Conservation (phyloP, 805 yeast genomes). For the Lipomyces spencermartinsiae region DNA sequence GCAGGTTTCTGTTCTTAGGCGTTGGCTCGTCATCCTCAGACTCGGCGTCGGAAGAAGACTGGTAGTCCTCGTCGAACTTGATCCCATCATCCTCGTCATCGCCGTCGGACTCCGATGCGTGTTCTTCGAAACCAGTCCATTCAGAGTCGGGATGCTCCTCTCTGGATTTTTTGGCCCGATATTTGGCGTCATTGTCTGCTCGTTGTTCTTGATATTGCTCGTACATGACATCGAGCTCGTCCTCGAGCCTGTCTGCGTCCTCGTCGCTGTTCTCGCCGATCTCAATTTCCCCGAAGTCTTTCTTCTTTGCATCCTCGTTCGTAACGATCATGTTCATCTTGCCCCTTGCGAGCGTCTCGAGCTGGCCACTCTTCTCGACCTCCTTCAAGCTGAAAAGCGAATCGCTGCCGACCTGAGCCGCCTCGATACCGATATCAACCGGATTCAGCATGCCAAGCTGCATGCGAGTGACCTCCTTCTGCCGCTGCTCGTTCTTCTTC, state of each 20-base stretch:
- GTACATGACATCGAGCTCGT: slow-evolving; percentile 80
- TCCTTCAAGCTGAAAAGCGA: slow-evolving; percentile 78
- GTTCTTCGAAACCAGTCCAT: slow-evolving; percentile 56
- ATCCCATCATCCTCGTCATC: slow-evolving; percentile 45
- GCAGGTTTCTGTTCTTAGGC: slow-evolving; percentile 32
- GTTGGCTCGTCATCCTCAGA: slow-evolving; percentile 39
- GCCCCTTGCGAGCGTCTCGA: slow-evolving; percentile 35
- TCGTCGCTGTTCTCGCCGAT: slow-evolving; percentile 41
- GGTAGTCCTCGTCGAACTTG: slow-evolving; percentile 45
- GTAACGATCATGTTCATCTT: slow-evolving; percentile 50
- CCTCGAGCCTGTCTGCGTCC: slow-evolving; percentile 65
- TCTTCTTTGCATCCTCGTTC: slow-evolving; percentile 44
- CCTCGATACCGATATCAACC: slow-evolving; percentile 90
- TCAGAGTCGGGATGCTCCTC: slow-evolving; percentile 56
- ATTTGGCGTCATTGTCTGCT: slow-evolving; percentile 54
- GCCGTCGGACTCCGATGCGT: slow-evolving; percentile 34
- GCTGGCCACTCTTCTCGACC: slow-evolving; percentile 87
- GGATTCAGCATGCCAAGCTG: slow-evolving; percentile 97
- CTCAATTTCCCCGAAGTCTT: slow-evolving; percentile 28
- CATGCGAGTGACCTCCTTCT: slow-evolving; percentile 86
- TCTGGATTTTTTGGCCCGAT: slow-evolving; percentile 58
- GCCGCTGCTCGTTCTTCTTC: slow-evolving; percentile 78
- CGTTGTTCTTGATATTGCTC: slow-evolving; percentile 60
- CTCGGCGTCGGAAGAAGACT: slow-evolving; percentile 39
- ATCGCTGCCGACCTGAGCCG: slow-evolving; percentile 78